phyloP scores from a whole-genome alignment of 495 filamentous ascomycete genomes.

The Aspergillus indologenus region DNA sequence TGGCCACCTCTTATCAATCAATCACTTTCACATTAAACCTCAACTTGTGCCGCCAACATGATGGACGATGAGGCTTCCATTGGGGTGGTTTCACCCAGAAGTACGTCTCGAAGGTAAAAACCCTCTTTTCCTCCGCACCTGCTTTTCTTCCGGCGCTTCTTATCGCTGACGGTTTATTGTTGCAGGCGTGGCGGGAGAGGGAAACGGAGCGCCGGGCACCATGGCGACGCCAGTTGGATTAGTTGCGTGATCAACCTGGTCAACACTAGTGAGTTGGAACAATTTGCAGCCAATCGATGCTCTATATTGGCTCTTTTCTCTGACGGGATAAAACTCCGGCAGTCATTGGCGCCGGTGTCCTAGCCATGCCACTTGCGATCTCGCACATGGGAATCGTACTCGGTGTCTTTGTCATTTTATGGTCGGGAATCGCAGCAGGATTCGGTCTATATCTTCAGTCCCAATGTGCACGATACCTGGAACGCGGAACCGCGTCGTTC shows the following conservation, averaged over 20 bases:
- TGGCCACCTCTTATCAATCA: slow-evolving; percentile 20
- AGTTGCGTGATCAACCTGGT: slow-evolving; percentile 93
- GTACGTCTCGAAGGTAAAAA: slow-evolving; percentile 32
- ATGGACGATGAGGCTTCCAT: slow-evolving; percentile 37
- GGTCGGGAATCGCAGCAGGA: slow-evolving; percentile 82
- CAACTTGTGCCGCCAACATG: slow-evolving; percentile 12
- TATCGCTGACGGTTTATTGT: slow-evolving; percentile 17
- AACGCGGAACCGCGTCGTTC: slow-evolving; percentile 77
- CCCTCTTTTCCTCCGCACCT: slow-evolving; percentile 1
- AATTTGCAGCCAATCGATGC: not conserved
- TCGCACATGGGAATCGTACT: slow-evolving; percentile 86
- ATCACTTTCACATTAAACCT: slow-evolving; percentile 7
- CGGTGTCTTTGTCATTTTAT: slow-evolving; percentile 79
- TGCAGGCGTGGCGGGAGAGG: slow-evolving; percentile 44
- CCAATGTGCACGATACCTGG: slow-evolving; percentile 86
- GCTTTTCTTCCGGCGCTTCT: slow-evolving; percentile 4
- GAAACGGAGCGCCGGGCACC: slow-evolving; percentile 47
- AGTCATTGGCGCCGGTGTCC: slow-evolving; percentile 91
- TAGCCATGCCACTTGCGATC: slow-evolving; percentile 92
- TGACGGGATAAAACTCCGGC: slow-evolving; percentile 10
- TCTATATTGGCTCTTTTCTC: not conserved
- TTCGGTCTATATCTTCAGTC: slow-evolving; percentile 95
- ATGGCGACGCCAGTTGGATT: slow-evolving; percentile 79
- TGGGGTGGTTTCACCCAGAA: slow-evolving; percentile 26
- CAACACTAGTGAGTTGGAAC: slow-evolving; percentile 71